Conservation (phyloP, 2,329 filamentous ascomycete genomes). For the Stagonosporopsis vannaccii region DNA sequence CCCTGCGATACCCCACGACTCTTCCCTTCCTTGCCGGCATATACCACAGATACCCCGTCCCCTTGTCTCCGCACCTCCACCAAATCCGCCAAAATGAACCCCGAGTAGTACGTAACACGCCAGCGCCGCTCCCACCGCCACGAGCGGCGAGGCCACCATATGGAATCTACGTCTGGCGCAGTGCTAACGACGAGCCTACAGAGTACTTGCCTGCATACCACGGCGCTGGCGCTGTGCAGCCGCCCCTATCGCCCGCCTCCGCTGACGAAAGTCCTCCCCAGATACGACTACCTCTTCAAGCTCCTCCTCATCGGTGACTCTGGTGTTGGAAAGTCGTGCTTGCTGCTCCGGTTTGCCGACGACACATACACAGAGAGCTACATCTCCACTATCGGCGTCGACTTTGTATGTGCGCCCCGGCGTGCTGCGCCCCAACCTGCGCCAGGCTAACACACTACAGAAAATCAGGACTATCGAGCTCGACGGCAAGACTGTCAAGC, state of each 20-base stretch:
- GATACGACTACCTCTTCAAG: slow-evolving; percentile 99
- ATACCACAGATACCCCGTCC: slow-evolving; percentile 17
- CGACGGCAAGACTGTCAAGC: slow-evolving; percentile 99
- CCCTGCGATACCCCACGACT: slow-evolving; percentile 35
- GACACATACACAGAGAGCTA: slow-evolving; percentile 97
- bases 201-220: slow-evolving; percentile 26
- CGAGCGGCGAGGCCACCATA: slow-evolving; percentile 22
- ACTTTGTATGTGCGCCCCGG: slow-evolving; percentile 65
- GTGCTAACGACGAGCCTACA: slow-evolving; percentile 37
- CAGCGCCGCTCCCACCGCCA: slow-evolving; percentile 41
- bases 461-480: slow-evolving; percentile 99
- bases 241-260: slow-evolving; percentile 16
- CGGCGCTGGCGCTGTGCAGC: slow-evolving; percentile 3
- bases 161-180: slow-evolving; percentile 14
- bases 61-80: slow-evolving; percentile 20
- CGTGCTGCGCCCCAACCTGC: slow-evolving; percentile 36
- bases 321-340: slow-evolving; percentile 99
- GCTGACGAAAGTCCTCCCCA: slow-evolving; percentile 52
- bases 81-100: slow-evolving; percentile 74
- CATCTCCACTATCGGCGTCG: slow-evolving; percentile 99
- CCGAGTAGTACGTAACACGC: slow-evolving; percentile 78
- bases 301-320: slow-evolving; percentile 99
- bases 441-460: slow-evolving; percentile 57
- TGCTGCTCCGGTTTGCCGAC: slow-evolving; percentile 93
- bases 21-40: slow-evolving; percentile 9